Conservation (phyloP, 768 basidiomycete species). For the Boletus eberwhitei region DNA sequence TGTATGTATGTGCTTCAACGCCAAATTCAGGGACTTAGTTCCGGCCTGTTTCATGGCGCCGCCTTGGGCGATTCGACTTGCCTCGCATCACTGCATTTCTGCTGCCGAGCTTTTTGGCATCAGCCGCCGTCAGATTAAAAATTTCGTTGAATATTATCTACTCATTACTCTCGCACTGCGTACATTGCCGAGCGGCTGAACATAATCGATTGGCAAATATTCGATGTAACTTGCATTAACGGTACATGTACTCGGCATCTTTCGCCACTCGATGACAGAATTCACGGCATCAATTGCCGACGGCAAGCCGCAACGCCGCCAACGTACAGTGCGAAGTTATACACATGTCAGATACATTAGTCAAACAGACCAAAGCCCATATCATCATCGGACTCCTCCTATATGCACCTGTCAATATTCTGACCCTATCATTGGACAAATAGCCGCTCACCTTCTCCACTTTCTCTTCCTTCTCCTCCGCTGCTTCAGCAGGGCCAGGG, state of each 20-base stretch:
- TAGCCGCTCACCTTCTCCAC: constrained; percentile 67
- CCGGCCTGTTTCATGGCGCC: constrained; percentile 5
- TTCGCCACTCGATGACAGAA: constrained; percentile 1
- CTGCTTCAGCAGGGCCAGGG: constrained; percentile 52
- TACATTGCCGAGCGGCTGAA: not conserved
- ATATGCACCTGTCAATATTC: constrained; percentile 8
- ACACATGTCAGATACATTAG: constrained; percentile 41
- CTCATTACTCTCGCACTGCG: not conserved
- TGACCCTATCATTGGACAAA: not conserved
- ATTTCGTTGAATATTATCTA: not conserved
- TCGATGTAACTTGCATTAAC: not conserved
- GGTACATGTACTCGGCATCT: constrained; percentile 19
- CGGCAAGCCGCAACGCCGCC: constrained; percentile 18
- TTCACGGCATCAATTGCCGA: constrained; percentile 21
- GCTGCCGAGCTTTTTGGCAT: not conserved
- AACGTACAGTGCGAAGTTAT: not conserved
- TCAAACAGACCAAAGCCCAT: constrained; percentile 99
- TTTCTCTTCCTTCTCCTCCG: constrained; percentile 81
- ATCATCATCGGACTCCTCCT: constrained; percentile 97
- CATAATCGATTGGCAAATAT: not conserved
- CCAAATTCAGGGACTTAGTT: not conserved
- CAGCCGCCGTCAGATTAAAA: not conserved
- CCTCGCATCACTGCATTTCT: not conserved
- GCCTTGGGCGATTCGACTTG: not conserved
- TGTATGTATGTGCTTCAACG: too few relatives aligned